A percentile compares a stretch with the other conserved stretches of the same genome.
Conservation (phyloP, 441 rosid species). For the Gossypium davidsonii region DNA sequence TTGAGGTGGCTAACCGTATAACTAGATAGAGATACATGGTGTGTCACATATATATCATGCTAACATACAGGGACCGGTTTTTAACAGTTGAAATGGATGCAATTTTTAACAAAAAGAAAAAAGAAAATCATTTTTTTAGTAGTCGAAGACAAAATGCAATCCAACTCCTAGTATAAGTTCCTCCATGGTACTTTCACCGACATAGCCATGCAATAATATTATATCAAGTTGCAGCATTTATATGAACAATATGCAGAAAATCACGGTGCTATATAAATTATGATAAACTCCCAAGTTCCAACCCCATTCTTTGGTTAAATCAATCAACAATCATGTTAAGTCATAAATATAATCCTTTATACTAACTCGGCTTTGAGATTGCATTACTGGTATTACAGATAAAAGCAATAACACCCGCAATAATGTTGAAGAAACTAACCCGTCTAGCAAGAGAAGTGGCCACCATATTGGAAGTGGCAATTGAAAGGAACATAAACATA, state of each 20-base stretch:
- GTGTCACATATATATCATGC: too few relatives aligned
- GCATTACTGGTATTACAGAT: background rate
- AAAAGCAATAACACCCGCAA: background rate
- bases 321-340: background rate
- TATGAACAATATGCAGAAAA: background rate
- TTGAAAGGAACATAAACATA: constrained; percentile 78
- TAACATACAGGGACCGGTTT: too few relatives aligned
- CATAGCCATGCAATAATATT: background rate
- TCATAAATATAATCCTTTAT: background rate
- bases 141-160: too few relatives aligned
- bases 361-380: background rate
- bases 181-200: too few relatives aligned
- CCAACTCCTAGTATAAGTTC: too few relatives aligned
- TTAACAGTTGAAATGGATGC: too few relatives aligned
- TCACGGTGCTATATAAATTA: background rate
- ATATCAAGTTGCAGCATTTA: background rate
- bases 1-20: too few relatives aligned
- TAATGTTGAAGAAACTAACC: constrained; percentile 41
- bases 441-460: constrained; percentile 74
- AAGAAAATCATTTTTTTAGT: too few relatives aligned
- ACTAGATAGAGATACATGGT: too few relatives aligned
- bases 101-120: too few relatives aligned
- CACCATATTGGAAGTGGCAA: constrained; percentile 85
- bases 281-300: background rate
- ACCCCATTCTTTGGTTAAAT: background rate